Conservation (phyloP, 306 rosid species). For the Fragaria ananassa region DNA sequence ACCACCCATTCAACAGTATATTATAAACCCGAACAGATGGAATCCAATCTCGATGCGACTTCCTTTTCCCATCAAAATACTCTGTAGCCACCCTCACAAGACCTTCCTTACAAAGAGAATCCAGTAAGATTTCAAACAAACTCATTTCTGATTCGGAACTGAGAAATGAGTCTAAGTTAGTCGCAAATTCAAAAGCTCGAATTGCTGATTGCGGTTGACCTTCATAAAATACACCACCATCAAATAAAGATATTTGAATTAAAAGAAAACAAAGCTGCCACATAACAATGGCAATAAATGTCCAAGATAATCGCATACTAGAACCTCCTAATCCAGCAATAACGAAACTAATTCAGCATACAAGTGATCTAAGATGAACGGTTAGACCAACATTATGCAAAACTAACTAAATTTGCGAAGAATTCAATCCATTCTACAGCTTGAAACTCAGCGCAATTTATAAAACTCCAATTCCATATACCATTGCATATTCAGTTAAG, state of each 20-base stretch:
- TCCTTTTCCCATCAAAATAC: constrained; percentile 36
- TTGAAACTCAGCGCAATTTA: neutral
- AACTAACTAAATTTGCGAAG: neutral
- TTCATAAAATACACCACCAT: constrained; percentile 24
- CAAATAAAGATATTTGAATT: neutral
- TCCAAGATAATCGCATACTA: neutral
- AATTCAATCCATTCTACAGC: neutral
- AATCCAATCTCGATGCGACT: constrained; percentile 26
- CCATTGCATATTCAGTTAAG: neutral
- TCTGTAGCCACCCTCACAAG: constrained; percentile 43
- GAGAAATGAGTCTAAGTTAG: constrained; percentile 34
- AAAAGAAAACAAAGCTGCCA: neutral
- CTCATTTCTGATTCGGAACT: constrained; percentile 47
- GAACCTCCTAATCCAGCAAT: neutral
- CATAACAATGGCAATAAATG: neutral
- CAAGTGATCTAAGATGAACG: too few species aligned
- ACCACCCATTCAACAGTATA: constrained; percentile 77
- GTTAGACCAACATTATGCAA: neutral
- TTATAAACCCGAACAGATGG: constrained; percentile 67
- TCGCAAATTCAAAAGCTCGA: constrained; percentile 69
- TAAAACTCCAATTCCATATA: too few species aligned
- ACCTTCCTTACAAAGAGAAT: constrained; percentile 88
- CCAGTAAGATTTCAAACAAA: constrained; percentile 74
- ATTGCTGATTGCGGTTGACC: constrained; percentile 52
- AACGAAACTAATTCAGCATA: neutral